Conservation (phyloP, 1,284 basidiomycete genomes). For the Omphalotus olearius region DNA sequence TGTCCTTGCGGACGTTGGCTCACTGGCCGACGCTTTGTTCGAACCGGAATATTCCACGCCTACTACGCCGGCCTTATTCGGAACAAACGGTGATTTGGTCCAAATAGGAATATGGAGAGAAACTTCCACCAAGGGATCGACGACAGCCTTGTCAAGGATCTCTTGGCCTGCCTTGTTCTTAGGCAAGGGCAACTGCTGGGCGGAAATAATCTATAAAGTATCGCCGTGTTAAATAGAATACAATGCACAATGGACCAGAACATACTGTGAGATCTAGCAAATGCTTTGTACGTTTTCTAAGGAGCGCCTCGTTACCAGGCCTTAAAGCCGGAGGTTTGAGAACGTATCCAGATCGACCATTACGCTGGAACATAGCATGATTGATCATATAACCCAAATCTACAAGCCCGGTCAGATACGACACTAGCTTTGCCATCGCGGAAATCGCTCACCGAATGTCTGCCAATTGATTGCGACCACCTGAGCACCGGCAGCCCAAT, state of each 20-base stretch:
- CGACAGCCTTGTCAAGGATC: slow-evolving; percentile 51
- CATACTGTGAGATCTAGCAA: slow-evolving; percentile 58
- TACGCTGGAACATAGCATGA: slow-evolving; percentile 90
- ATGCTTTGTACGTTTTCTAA: slow-evolving; percentile 54
- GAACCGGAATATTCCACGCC: slow-evolving; percentile 21
- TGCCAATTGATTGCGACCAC: slow-evolving; percentile 99
- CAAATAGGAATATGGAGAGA: slow-evolving; percentile 76
- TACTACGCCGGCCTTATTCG: slow-evolving; percentile 15
- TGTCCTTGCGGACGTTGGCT: slow-evolving; percentile 38
- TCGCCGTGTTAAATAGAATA: slow-evolving; percentile 2
- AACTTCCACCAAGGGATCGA: slow-evolving; percentile 80
- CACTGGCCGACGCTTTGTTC: slow-evolving; percentile 18
- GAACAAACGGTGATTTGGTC: slow-evolving; percentile 35
- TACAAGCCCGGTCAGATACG: slow-evolving; percentile 25
- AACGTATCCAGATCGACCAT: slow-evolving; percentile 84
- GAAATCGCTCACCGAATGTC: slow-evolving; percentile 68
- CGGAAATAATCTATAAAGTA: slow-evolving; percentile 72
- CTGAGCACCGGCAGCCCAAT: slow-evolving; percentile 90
- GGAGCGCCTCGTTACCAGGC: slow-evolving; percentile 55
- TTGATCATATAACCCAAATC: slow-evolving; percentile 90
- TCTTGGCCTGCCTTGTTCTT: slow-evolving; percentile 64
- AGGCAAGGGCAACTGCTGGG: slow-evolving; percentile 85
- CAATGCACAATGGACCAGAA: slow-evolving; percentile 19
- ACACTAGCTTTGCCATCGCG: not conserved
- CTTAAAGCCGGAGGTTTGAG: slow-evolving; percentile 85